These are phyloP conservation scores for Leccinum fallax DNA, from an alignment of 1,284 basidiomycete species.

Conservation along the genomic window DNA sequence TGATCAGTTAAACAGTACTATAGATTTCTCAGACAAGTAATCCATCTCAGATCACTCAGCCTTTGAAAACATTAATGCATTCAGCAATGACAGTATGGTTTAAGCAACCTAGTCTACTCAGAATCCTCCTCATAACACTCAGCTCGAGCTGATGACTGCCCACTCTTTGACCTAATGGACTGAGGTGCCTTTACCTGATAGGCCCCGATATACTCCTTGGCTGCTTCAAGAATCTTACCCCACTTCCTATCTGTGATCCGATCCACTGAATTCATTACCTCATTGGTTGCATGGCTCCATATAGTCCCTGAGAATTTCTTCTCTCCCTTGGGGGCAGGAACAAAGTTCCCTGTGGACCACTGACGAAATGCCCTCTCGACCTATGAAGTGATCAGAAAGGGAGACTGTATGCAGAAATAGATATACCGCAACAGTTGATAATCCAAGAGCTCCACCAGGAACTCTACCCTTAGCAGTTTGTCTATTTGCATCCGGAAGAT, in stretches of 20 bases:
- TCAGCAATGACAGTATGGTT: too few relatives aligned
- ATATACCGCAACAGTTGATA: neutral
- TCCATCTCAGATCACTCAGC: too few relatives aligned
- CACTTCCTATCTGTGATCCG: neutral
- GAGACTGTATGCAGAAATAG: neutral
- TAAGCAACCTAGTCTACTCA: too few relatives aligned
- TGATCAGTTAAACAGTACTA: too few relatives aligned
- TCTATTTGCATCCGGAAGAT: neutral
- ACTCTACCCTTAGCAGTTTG: neutral
- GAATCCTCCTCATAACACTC: too few relatives aligned
- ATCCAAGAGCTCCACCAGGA: neutral
- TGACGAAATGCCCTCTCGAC: neutral
- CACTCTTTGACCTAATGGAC: neutral
- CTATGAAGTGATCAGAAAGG: neutral
- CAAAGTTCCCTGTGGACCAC: neutral
- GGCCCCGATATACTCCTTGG: neutral
- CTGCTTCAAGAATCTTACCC: neutral
- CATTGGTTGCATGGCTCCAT: neutral
- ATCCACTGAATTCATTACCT: neutral
- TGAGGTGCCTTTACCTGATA: neutral
- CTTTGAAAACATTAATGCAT: too few relatives aligned
- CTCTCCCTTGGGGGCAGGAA: neutral
- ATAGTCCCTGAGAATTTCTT: neutral
- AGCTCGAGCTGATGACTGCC: too few relatives aligned
- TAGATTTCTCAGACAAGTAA: too few relatives aligned